Evolutionary conservation across 2,329 filamentous ascomycete genomes (phyloP).

Genomic region (Colletotrichum sp.): DNA sequence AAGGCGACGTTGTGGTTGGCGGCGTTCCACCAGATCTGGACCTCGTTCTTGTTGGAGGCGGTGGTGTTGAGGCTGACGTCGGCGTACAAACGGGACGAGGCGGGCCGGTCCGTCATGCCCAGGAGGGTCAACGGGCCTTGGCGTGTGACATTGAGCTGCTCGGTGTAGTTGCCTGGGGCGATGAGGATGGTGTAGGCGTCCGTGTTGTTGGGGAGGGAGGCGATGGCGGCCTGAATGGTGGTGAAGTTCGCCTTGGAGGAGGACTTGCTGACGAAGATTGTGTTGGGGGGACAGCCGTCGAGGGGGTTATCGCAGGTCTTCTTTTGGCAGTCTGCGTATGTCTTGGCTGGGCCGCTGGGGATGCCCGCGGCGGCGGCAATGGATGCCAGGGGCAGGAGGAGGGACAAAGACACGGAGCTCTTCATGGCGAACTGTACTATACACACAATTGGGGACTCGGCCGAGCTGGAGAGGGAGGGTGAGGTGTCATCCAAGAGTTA

Average conservation of each 20-base stretch:
- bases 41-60: conserved; percentile 40
- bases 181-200: conserved; percentile 61
- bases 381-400: background rate
- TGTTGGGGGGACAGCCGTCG: conserved; percentile 42
- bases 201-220: conserved; percentile 43
- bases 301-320: conserved; percentile 31
- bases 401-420: background rate
- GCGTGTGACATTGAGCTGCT: conserved; percentile 70
- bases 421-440: conserved; percentile 8
- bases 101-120: conserved; percentile 56
- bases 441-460: background rate
- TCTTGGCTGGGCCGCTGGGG: conserved; percentile 27
- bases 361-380: background rate
- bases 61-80: conserved; percentile 47
- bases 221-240: conserved; percentile 45
- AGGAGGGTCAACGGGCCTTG: conserved; percentile 64
- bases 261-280: conserved; percentile 44
- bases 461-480: background rate
- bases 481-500: background rate
- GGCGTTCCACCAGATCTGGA: conserved; percentile 63
- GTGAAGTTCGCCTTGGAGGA: conserved; percentile 38
- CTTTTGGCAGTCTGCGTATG: conserved; percentile 34
- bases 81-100: conserved; percentile 34
- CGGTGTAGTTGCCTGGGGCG: conserved; percentile 63
- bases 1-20: conserved; percentile 53